Evolutionary conservation across 2,329 filamentous ascomycete species (phyloP).

Genomic region (Aspergillus puulaauensis): DNA sequence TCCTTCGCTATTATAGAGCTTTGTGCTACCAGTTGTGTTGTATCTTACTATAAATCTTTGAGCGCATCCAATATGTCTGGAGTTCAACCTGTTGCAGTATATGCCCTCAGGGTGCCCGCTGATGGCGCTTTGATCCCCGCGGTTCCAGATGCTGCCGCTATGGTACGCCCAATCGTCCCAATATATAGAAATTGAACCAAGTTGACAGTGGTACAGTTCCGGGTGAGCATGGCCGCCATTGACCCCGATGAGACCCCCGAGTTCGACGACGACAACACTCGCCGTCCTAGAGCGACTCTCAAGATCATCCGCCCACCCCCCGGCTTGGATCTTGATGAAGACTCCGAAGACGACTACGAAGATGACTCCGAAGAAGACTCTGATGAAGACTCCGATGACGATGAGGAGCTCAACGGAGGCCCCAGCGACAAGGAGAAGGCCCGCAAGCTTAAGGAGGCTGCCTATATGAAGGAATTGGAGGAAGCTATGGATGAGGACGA

Average conservation of each 20-base stretch:
- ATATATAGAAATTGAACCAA: background rate
- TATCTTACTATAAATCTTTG: conserved; percentile 11
- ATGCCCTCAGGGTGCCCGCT: conserved; percentile 86
- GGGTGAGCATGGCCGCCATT: conserved; percentile 97
- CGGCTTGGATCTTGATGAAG: conserved; percentile 56
- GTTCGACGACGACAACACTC: conserved; percentile 61
- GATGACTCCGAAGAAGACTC: conserved; percentile 39
- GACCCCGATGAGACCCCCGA: conserved; percentile 79
- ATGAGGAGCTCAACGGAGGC: conserved; percentile 81
- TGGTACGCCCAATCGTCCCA: conserved; percentile 59
- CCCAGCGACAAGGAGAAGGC: conserved; percentile 89
- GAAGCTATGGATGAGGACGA: conserved; percentile 63
- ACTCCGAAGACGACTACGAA: conserved; percentile 55
- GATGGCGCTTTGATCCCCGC: conserved; percentile 81
- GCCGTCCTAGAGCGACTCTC: conserved; percentile 75
- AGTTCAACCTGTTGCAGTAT: conserved; percentile 71
- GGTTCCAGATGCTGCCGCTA: conserved; percentile 74
- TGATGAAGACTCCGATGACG: conserved; percentile 52
- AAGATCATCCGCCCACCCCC: conserved; percentile 79
- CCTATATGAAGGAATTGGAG: conserved; percentile 74
- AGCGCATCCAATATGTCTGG: conserved; percentile 44
- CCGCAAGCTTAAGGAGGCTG: conserved; percentile 79
- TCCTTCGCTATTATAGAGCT: conserved; percentile 6
- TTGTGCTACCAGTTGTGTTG: conserved; percentile 23
- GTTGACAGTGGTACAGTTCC: conserved; percentile 64